Evolutionary conservation across 768 basidiomycete species (phyloP).

Genomic region (Hygrocybe punicea): DNA sequence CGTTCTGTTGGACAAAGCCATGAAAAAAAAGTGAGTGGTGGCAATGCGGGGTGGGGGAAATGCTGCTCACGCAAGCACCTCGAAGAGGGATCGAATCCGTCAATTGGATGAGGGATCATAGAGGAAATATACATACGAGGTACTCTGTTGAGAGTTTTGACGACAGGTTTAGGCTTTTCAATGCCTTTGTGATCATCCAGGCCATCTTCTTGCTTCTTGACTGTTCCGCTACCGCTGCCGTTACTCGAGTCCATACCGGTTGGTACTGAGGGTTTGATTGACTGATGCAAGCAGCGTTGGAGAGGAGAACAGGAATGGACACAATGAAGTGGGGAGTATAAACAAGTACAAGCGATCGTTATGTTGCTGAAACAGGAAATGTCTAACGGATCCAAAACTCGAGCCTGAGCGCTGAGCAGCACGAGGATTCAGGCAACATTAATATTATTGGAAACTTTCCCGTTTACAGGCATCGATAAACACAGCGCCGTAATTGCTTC

Average conservation of each 20-base stretch:
- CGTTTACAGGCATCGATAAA: too few relatives aligned
- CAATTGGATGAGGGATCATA: constrained; percentile 13
- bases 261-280: background rate
- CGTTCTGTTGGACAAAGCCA: constrained; percentile 69
- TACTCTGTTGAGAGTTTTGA: constrained; percentile 79
- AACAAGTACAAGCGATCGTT: constrained; percentile 15
- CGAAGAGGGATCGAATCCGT: constrained; percentile 16
- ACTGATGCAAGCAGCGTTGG: constrained; percentile 9
- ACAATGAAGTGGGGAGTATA: constrained; percentile 17
- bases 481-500: too few relatives aligned
- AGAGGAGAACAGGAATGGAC: constrained; percentile 9
- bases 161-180: constrained; percentile 70
- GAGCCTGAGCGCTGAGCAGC: background rate
- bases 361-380: background rate
- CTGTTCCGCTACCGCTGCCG: constrained; percentile 25
- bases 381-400: background rate
- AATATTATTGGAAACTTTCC: too few relatives aligned
- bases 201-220: constrained; percentile 66
- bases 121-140: constrained; percentile 59
- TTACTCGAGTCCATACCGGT: constrained; percentile 37
- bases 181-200: constrained; percentile 47
- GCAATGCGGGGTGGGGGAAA: background rate
- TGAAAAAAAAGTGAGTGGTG: constrained; percentile 19
- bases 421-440: too few relatives aligned
- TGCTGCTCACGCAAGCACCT: constrained; percentile 75